Conservation (phyloP, 169 alveolate species). For the Fabrea salina region DNA sequence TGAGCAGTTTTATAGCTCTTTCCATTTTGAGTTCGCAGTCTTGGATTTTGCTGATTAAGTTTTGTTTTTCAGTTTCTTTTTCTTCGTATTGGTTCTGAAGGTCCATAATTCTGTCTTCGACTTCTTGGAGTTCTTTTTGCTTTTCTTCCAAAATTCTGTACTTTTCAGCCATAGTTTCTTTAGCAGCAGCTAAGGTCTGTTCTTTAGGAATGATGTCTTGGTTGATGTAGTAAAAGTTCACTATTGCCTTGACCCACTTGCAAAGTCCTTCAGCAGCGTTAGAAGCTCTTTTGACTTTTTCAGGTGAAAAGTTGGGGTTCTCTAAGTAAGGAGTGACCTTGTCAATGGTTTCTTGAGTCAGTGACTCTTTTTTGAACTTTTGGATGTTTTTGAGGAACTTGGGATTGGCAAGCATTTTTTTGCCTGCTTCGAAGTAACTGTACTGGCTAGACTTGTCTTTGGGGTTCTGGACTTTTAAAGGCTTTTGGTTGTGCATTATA, state of each 20-base stretch:
- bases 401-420: conserved; percentile 75
- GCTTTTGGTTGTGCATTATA: conserved; percentile 78
- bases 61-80: conserved; percentile 49
- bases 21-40: conserved; percentile 78
- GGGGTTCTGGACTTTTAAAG: conserved; percentile 68
- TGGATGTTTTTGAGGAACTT: conserved; percentile 53
- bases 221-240: conserved; percentile 62
- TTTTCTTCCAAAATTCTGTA: conserved; percentile 63
- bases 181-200: conserved; percentile 55
- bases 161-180: conserved; percentile 61
- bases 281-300: conserved; percentile 67
- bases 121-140: conserved; percentile 59
- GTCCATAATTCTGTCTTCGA: conserved; percentile 79
- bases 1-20: conserved; percentile 82
- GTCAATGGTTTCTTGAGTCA: conserved; percentile 46
- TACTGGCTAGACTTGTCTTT: conserved; percentile 76
- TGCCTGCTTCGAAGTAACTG: conserved; percentile 87
- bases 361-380: conserved; percentile 55
- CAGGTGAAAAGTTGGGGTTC: conserved; percentile 65
- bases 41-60: conserved; percentile 66
- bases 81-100: conserved; percentile 63
- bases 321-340: conserved; percentile 61
- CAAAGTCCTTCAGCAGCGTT: conserved; percentile 71
- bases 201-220: conserved; percentile 69
- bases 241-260: conserved; percentile 69